These are phyloP conservation scores for Paraphaeosphaeria sporulosa DNA, from an alignment of 2,329 filamentous ascomycete genomes.

Conservation along the genomic window DNA sequence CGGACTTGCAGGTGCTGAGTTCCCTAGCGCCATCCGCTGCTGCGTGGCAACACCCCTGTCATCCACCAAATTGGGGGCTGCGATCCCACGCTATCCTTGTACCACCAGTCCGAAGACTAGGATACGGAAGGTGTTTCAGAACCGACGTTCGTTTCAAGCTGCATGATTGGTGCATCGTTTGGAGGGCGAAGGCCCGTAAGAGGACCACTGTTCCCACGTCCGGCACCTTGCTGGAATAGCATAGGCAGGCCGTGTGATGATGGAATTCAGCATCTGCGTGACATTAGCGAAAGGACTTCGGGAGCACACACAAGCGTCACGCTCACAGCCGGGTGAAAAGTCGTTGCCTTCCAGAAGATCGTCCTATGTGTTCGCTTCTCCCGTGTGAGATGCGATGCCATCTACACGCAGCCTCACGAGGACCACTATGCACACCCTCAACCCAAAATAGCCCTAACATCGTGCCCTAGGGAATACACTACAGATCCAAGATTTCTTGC, in stretches of 20 bases:
- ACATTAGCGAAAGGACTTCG: background rate
- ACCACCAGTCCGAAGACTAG: slow-evolving; percentile 9
- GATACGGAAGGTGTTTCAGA: slow-evolving; percentile 10
- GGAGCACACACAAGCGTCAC: background rate
- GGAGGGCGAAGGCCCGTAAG: background rate
- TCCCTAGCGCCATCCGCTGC: slow-evolving; percentile 12
- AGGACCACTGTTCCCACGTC: slow-evolving; percentile 11
- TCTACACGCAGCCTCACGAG: background rate
- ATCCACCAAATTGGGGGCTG: slow-evolving; percentile 6
- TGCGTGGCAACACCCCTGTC: slow-evolving; percentile 1
- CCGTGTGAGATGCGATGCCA: background rate
- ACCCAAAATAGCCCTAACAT: background rate
- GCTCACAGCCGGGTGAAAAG: background rate
- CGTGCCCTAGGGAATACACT: background rate
- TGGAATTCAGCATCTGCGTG: slow-evolving; percentile 3
- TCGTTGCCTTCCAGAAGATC: background rate
- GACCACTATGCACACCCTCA: slow-evolving; percentile 1
- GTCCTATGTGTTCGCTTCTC: background rate
- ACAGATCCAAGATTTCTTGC: background rate
- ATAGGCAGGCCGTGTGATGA: slow-evolving; percentile 3
- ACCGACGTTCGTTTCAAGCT: background rate
- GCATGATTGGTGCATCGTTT: slow-evolving; percentile 2
- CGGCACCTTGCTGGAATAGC: slow-evolving; percentile 3
- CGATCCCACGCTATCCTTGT: slow-evolving; percentile 12
- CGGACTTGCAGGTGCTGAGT: slow-evolving; percentile 9